Evolutionary conservation across 306 rosid genomes (phyloP).

Genomic region (Prunus salicina): DNA sequence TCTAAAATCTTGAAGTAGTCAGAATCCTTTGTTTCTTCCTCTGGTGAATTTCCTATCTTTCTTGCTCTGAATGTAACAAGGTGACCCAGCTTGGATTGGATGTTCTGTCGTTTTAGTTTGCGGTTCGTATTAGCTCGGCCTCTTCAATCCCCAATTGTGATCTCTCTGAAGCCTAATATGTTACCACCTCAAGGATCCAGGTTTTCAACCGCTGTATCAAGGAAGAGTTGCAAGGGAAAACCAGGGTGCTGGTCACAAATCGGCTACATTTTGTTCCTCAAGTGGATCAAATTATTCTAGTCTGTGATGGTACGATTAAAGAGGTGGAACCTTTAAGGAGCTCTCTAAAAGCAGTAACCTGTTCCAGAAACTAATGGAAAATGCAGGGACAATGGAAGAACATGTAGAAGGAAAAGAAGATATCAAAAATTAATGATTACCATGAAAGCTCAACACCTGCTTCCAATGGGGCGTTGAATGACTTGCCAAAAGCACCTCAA

Average conservation of each 20-base stretch:
- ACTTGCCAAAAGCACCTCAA: conserved; percentile 41
- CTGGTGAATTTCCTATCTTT: too few species aligned
- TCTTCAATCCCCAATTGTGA: too few species aligned
- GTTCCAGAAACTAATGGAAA: conserved; percentile 89
- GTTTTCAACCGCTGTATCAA: conserved; percentile 80
- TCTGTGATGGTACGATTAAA: conserved; percentile 58
- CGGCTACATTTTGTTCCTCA: conserved; percentile 90
- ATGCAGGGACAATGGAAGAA: conserved; percentile 84
- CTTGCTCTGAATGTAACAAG: too few species aligned
- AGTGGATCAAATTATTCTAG: conserved; percentile 67
- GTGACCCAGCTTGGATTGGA: not conserved
- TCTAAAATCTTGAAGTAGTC: too few species aligned
- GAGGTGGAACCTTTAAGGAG: conserved; percentile 81
- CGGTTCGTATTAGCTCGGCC: not conserved
- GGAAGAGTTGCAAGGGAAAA: conserved; percentile 74
- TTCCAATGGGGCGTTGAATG: conserved; percentile 30
- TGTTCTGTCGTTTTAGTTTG: not conserved
- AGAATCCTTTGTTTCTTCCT: too few species aligned
- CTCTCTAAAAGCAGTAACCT: conserved; percentile 56
- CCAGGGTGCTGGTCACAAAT: conserved; percentile 85
- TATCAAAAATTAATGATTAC: conserved; percentile 6
- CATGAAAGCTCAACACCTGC: conserved; percentile 28
- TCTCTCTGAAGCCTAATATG: not conserved
- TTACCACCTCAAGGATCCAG: conserved; percentile 48
- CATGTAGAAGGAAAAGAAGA: conserved; percentile 33